phyloP scores from a whole-genome alignment of 192 early-diverging fungal genomes.

The Gigaspora rosea region DNA sequence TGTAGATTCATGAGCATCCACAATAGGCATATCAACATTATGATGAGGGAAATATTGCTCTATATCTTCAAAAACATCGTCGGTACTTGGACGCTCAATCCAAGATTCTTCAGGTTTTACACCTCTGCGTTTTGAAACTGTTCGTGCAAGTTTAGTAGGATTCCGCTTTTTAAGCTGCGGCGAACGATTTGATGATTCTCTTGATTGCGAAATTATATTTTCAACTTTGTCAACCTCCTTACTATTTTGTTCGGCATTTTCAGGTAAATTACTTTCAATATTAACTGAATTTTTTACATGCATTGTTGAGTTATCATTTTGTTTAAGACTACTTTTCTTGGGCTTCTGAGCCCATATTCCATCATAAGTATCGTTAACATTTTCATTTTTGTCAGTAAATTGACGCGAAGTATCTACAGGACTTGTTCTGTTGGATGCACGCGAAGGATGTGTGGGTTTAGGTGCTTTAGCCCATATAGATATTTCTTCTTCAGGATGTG shows the following conservation, averaged over 20 bases:
- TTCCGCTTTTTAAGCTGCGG: not conserved
- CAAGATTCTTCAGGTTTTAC: slow-evolving; percentile 44
- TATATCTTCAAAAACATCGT: slow-evolving; percentile 66
- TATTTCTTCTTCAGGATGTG: not conserved
- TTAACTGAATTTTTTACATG: not conserved
- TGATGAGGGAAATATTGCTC: slow-evolving; percentile 76
- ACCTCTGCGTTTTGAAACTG: slow-evolving; percentile 21
- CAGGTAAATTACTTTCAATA: not conserved
- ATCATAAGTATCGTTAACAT: not conserved
- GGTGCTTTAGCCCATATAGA: slow-evolving; percentile 21
- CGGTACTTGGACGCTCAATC: slow-evolving; percentile 64
- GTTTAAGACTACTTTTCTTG: no score
- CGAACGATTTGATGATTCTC: no score
- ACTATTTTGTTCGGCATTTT: not conserved
- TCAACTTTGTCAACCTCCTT: not conserved
- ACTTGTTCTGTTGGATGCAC: not conserved
- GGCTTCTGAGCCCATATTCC: not conserved
- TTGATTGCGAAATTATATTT: not conserved
- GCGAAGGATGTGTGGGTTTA: not conserved
- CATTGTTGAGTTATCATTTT: no score
- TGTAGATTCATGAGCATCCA: slow-evolving; percentile 41
- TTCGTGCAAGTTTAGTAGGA: not conserved
- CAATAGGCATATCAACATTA: slow-evolving; percentile 72
- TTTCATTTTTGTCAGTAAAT: not conserved
- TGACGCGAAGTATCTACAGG: not conserved